A percentile compares a stretch with the other conserved stretches of the same genome.
Evolutionary conservation across 2,329 filamentous ascomycete genomes (phyloP).

Genomic region (Aspergillus texensis): DNA sequence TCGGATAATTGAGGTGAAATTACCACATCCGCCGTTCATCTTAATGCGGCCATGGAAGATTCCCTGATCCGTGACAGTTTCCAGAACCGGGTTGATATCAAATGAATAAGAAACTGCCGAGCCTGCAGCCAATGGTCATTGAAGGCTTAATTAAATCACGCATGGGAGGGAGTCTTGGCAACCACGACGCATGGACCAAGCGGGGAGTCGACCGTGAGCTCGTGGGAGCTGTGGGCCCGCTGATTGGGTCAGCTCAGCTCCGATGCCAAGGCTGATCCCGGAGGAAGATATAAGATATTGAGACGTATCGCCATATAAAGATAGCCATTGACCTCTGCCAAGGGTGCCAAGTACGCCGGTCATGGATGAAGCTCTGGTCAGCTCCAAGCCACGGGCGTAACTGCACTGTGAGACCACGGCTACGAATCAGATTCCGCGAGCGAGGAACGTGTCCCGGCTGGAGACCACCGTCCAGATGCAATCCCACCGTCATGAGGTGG

Average conservation of each 20-base stretch:
- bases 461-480: neutral
- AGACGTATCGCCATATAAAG: neutral
- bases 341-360: conserved; percentile 1
- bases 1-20: too few species aligned
- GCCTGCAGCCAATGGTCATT: neutral
- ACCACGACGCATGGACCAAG: neutral
- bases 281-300: neutral
- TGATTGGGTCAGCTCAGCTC: neutral
- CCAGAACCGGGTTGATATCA: neutral
- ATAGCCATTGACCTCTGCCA: neutral
- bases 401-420: neutral
- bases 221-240: neutral
- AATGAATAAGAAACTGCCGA: neutral
- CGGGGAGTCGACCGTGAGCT: neutral
- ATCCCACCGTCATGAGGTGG: neutral
- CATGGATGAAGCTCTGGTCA: neutral
- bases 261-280: neutral
- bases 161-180: neutral
- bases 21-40: too few species aligned
- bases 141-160: conserved; percentile 4
- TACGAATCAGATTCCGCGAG: neutral
- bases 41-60: neutral
- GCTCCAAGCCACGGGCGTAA: neutral
- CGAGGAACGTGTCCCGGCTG: neutral
- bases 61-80: neutral